phyloP scores from a whole-genome alignment of 768 basidiomycete species.

The Kwoniella europaea region DNA sequence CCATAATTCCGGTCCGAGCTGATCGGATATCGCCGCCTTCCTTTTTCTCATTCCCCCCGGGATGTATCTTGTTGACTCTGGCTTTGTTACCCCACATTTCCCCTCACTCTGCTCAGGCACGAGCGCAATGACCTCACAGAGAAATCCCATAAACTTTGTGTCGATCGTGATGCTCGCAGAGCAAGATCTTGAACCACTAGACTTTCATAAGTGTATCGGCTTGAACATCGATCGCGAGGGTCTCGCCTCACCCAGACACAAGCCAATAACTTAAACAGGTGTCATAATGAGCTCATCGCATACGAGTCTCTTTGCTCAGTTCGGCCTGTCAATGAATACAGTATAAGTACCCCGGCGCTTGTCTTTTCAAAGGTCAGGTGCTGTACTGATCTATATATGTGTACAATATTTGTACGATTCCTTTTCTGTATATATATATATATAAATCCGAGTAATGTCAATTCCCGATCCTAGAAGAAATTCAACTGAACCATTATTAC shows the following conservation, averaged over 20 bases:
- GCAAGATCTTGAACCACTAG: background rate
- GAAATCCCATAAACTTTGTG: background rate
- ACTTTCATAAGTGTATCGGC: too few relatives aligned
- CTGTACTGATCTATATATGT: too few relatives aligned
- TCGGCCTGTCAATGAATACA: too few relatives aligned
- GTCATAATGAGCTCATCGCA: too few relatives aligned
- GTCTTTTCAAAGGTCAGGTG: too few relatives aligned
- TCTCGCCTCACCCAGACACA: too few relatives aligned
- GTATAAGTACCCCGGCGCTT: too few relatives aligned
- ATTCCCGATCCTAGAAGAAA: constrained; percentile 25
- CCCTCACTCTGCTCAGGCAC: constrained; percentile 8
- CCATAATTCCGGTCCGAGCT: constrained; percentile 7
- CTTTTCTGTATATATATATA: background rate
- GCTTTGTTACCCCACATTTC: background rate
- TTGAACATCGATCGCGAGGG: too few relatives aligned
- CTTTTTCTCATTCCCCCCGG: background rate
- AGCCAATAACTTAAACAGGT: too few relatives aligned
- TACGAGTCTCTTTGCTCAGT: too few relatives aligned
- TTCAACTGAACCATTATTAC: constrained; percentile 34
- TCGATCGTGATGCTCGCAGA: background rate
- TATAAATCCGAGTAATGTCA: constrained; percentile 18
- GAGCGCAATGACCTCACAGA: constrained; percentile 18
- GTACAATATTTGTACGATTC: too few relatives aligned
- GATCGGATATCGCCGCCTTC: constrained; percentile 23
- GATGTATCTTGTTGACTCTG: background rate